phyloP scores from a whole-genome alignment of 495 filamentous ascomycete genomes.

The Penicillium daleae region DNA sequence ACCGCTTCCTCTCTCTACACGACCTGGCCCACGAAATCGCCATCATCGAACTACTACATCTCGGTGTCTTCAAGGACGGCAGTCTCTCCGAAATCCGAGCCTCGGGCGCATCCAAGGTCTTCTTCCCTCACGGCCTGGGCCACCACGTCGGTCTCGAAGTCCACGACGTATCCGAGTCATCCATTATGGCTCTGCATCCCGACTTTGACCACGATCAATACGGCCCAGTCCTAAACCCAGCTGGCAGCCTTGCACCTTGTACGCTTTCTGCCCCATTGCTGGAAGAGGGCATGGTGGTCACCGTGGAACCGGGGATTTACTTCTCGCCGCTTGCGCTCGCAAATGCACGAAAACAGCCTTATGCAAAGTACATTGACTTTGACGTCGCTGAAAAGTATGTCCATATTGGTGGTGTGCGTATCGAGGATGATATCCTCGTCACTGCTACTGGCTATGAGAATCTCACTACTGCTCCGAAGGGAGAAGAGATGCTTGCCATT shows the following conservation, averaged over 20 bases:
- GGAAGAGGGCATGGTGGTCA: conserved; percentile 76
- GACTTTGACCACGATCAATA: conserved; percentile 26
- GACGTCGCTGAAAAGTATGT: conserved; percentile 72
- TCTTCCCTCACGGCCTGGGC: conserved; percentile 90
- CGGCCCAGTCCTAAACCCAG: conserved; percentile 27
- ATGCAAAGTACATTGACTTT: conserved; percentile 75
- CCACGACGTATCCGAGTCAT: conserved; percentile 71
- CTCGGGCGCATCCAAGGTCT: conserved; percentile 71
- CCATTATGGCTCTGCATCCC: conserved; percentile 44
- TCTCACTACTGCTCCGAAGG: conserved; percentile 82
- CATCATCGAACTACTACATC: conserved; percentile 64
- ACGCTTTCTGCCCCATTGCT: conserved; percentile 50
- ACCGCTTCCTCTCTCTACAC: conserved; percentile 69
- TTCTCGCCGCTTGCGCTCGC: conserved; percentile 89
- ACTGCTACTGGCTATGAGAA: conserved; percentile 79
- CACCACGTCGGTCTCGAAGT: conserved; percentile 91
- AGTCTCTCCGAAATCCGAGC: conserved; percentile 64
- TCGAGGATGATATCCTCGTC: conserved; percentile 90
- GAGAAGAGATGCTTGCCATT: conserved; percentile 66
- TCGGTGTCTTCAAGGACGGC: conserved; percentile 67
- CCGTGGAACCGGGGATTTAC: conserved; percentile 87
- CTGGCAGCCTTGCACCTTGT: conserved; percentile 32
- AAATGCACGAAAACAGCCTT: conserved; percentile 66
- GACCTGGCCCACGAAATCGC: conserved; percentile 72
- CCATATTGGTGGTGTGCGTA: conserved; percentile 81